Conservation (phyloP, 345 rosid genomes). For the Salix suchowensis region DNA sequence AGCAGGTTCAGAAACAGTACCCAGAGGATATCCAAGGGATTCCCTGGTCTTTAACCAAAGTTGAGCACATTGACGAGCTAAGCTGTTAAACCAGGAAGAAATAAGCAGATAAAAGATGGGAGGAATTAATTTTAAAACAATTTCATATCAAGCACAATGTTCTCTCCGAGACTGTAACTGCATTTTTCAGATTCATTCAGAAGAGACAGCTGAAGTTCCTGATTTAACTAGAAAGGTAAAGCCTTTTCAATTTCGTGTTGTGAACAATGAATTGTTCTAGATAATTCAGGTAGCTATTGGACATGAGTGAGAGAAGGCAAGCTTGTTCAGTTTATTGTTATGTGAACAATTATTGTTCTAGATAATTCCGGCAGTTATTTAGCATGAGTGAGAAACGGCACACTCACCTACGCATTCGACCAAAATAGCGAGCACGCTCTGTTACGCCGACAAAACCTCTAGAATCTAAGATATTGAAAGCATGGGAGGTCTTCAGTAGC, state of each 20-base stretch:
- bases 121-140: neutral
- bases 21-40: conserved; percentile 86
- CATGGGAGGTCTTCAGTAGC: conserved; percentile 94
- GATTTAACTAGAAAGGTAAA: neutral
- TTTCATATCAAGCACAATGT: neutral
- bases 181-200: too few species aligned
- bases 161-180: conserved; percentile 3
- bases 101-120: conserved; percentile 3
- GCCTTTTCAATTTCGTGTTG: neutral
- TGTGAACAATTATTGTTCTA: neutral
- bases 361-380: neutral
- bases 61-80: conserved; percentile 93
- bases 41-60: conserved; percentile 91
- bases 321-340: conserved; percentile 1
- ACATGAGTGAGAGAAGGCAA: conserved; percentile 12
- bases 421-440: conserved; percentile 95
- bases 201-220: neutral
- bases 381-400: neutral
- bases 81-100: conserved; percentile 48
- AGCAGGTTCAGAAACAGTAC: conserved; percentile 54
- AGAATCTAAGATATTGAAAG: conserved; percentile 86
- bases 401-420: conserved; percentile 90
- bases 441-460: conserved; percentile 95
- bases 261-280: neutral
- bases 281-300: neutral